Percentiles rank a stretch among this genome's conserved stretches.
Evolutionary conservation across 257 asterid species (phyloP).

Genomic region (Petunia axillaris): DNA sequence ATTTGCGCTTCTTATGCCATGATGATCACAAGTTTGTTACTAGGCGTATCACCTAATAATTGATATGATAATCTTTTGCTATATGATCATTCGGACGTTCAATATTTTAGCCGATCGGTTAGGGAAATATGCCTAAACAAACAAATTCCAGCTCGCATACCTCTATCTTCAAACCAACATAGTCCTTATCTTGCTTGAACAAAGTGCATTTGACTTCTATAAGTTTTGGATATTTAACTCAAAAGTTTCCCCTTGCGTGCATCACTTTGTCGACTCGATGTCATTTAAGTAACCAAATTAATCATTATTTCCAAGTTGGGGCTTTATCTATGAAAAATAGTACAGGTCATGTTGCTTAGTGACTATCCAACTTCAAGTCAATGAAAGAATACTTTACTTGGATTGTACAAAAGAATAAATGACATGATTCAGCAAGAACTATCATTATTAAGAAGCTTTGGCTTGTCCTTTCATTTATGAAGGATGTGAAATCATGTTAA

Average conservation of each 20-base stretch:
- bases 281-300: not conserved
- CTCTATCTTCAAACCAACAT: too few relatives aligned
- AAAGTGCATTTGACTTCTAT: constrained; percentile 10
- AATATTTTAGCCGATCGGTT: too few relatives aligned
- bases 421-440: not conserved
- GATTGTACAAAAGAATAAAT: not conserved
- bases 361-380: not conserved
- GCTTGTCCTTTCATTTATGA: not conserved
- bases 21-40: too few relatives aligned
- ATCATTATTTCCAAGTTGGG: not conserved
- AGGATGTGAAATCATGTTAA: not conserved
- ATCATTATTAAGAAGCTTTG: not conserved
- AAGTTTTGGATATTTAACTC: not conserved
- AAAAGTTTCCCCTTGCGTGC: not conserved
- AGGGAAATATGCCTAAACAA: too few relatives aligned
- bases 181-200: not conserved
- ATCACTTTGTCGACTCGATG: not conserved
- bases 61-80: too few relatives aligned
- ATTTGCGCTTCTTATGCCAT: too few relatives aligned
- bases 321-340: not conserved
- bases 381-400: not conserved
- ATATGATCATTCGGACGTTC: too few relatives aligned
- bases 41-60: too few relatives aligned
- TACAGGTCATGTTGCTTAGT: not conserved
- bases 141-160: too few relatives aligned